These are phyloP conservation scores for Pyrus hybrid DNA, from an alignment of 331 rosid genomes.

Conservation along the genomic window DNA sequence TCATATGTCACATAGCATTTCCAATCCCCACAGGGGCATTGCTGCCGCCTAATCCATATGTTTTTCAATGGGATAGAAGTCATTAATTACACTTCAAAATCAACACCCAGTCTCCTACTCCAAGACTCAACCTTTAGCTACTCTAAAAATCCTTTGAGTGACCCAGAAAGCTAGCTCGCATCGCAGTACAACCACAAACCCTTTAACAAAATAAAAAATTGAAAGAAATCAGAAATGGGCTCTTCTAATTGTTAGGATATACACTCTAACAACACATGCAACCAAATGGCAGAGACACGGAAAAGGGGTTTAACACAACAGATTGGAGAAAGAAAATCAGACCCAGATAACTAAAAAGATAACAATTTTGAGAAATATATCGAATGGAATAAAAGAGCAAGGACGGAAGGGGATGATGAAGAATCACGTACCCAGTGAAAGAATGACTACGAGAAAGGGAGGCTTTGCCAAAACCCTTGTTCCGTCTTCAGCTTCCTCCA, in stretches of 20 bases:
- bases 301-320: not conserved
- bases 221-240: not conserved
- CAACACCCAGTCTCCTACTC: not conserved
- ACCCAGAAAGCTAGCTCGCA: constrained; percentile 5
- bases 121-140: not conserved
- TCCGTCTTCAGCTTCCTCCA: not conserved
- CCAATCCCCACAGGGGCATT: constrained; percentile 99
- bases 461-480: not conserved
- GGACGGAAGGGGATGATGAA: not conserved
- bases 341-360: not conserved
- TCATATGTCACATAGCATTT: constrained; percentile 71
- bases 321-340: not conserved
- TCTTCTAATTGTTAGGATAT: not conserved
- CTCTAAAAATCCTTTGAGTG: not conserved
- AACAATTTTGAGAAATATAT: not conserved
- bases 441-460: not conserved
- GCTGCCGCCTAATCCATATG: constrained; percentile 82
- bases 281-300: no score
- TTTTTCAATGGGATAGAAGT: constrained; percentile 45
- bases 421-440: not conserved
- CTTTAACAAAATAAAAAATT: constrained; percentile 5
- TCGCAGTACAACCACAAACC: not conserved
- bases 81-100: constrained; percentile 25
- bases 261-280: not conserved
- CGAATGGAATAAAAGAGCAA: not conserved